Percentiles rank a stretch among this genome's conserved stretches.
Conservation (phyloP, 805 yeast genomes). For the Debaryomyces hansenii region DNA sequence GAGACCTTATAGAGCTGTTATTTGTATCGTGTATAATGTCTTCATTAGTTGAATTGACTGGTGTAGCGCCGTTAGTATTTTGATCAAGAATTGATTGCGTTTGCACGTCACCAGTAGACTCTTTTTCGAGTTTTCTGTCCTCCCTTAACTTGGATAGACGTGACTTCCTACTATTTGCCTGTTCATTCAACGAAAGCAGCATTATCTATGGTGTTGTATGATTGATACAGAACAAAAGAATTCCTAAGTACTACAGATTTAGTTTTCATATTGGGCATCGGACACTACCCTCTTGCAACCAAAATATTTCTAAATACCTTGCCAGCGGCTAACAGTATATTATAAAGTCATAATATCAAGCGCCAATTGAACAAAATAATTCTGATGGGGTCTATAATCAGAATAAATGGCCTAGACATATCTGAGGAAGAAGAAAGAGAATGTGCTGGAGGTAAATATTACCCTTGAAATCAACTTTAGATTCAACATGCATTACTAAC, state of each 20-base stretch:
- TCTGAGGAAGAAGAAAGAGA: neutral
- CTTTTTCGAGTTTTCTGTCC: neutral
- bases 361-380: too few species aligned
- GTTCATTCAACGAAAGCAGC: slow-evolving; percentile 5
- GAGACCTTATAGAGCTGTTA: neutral
- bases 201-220: neutral
- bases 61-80: neutral
- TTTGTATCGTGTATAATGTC: neutral
- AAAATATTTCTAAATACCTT: neutral
- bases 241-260: neutral
- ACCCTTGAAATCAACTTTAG: neutral
- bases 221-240: too few species aligned
- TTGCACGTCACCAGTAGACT: neutral
- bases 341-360: too few species aligned
- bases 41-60: neutral
- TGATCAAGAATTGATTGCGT: neutral
- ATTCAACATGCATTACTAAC: neutral
- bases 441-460: neutral
- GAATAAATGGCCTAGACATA: too few species aligned
- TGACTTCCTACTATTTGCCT: slow-evolving; percentile 14
- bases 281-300: neutral
- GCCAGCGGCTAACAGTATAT: neutral
- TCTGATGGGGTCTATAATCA: too few species aligned
- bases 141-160: slow-evolving; percentile 17
- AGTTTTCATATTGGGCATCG: neutral